Evolutionary conservation across 1,284 basidiomycete genomes (phyloP).

Genomic region (Polyporus tsugae): DNA sequence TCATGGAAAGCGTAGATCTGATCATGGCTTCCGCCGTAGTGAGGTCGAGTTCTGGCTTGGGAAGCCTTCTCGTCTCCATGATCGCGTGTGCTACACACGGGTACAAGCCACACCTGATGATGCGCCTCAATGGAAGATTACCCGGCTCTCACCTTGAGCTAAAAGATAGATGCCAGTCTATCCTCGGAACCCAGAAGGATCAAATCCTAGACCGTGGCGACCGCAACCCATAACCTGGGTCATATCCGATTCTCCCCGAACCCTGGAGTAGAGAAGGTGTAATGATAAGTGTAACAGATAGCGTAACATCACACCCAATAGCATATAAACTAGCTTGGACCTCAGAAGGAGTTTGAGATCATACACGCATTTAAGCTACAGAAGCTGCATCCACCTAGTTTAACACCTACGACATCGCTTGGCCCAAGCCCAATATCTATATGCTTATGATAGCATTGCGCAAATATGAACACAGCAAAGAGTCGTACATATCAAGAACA

Average conservation of each 20-base stretch:
- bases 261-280: neutral
- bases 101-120: slow-evolving; percentile 58
- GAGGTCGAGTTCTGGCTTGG: slow-evolving; percentile 95
- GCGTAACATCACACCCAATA: neutral
- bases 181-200: neutral
- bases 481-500: slow-evolving; percentile 16
- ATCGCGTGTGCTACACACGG: slow-evolving; percentile 84
- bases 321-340: slow-evolving; percentile 9
- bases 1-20: neutral
- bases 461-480: neutral
- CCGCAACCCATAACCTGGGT: neutral
- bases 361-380: slow-evolving; percentile 1
- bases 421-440: neutral
- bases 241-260: neutral
- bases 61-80: slow-evolving; percentile 89
- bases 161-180: neutral
- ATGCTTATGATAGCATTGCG: slow-evolving; percentile 6
- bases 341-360: neutral
- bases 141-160: slow-evolving; percentile 74
- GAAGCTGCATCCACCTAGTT: neutral
- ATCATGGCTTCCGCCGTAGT: slow-evolving; percentile 41
- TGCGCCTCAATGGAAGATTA: slow-evolving; percentile 71
- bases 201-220: slow-evolving; percentile 7
- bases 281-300: slow-evolving; percentile 18
- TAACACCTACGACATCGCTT: neutral